phyloP scores from a whole-genome alignment of 306 rosid genomes.

The Lupinus albus region DNA sequence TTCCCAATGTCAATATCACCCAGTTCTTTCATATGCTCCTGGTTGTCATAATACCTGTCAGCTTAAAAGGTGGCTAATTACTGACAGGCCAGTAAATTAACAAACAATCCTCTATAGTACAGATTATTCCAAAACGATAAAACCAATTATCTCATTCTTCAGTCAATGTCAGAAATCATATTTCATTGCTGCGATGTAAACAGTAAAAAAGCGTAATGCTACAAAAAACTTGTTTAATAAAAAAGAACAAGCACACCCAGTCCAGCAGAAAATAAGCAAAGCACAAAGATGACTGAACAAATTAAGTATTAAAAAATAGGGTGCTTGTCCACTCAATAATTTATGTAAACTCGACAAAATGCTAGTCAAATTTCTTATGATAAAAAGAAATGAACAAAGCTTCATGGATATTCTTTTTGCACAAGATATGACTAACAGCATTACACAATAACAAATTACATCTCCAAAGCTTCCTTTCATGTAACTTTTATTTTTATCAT shows the following conservation, averaged over 20 bases:
- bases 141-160: constrained; percentile 32
- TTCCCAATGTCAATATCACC: constrained; percentile 88
- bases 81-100: constrained; percentile 44
- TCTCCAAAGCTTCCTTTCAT: constrained; percentile 3
- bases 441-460: not conserved
- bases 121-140: constrained; percentile 23
- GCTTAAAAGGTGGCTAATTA: constrained; percentile 49
- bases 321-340: constrained; percentile 2
- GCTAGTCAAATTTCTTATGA: constrained; percentile 14
- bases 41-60: constrained; percentile 94
- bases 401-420: not conserved
- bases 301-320: constrained; percentile 21
- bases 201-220: not conserved
- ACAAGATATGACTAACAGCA: constrained; percentile 2
- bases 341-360: not conserved
- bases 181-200: constrained; percentile 6
- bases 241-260: constrained; percentile 6
- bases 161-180: constrained; percentile 23
- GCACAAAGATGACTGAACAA: constrained; percentile 17
- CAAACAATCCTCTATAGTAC: constrained; percentile 13
- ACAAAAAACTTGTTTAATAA: constrained; percentile 25
- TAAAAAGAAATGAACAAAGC: constrained; percentile 1
- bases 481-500: not conserved
- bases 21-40: constrained; percentile 83
- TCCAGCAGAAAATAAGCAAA: constrained; percentile 28